Evolutionary conservation across 2,329 filamentous ascomycete genomes (phyloP), one percentile per base, ranked within the genome.

Genomic region (Colletotrichum scovillei): DNA sequence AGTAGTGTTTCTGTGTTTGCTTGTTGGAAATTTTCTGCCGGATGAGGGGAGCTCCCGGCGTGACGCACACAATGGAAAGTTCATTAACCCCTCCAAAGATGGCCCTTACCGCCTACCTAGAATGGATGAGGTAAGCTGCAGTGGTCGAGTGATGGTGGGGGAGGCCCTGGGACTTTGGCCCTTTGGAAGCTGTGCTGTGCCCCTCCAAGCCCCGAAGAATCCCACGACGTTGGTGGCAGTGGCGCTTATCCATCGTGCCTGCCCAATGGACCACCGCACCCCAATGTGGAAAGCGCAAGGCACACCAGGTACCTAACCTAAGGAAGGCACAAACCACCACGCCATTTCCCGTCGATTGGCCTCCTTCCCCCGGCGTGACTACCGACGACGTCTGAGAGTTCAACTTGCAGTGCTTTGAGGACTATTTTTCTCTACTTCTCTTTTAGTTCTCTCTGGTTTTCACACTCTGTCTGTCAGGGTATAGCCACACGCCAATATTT

Each of bases 1-100:
- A 46, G 24, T 26, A 26, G 24, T 49, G 42, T 49, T 22, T 19
- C 42, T 22, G 42, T 49, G 3, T 49, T 49, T 42, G 38, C 16
- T 28, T 26, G 56, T 63, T 28, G 71, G 72, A 74, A 75, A 67
- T 65, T 74, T 74, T 74, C 72, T 74, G 74, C 72, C 74, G 55
- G 63, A 69, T 35, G 64, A 58, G 63, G 67, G 64, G 68, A 66
- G 64, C 65, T 74, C 42, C 30, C 62, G 62, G 58, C 63, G 52
- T 75, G 74, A 69, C 74, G 72, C 74, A 75, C 16, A 35, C 32
- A 12, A 35, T 35, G 32, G 32, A 42, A 42, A 42, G 38, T 19
- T 42, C 38, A 42, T 42, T 62, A 28, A 68, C 57, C 63, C 26
- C 59, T 56, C 72, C 28, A 58, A 52, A 52, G 16, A 55, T 11